Evolutionary conservation across 768 basidiomycete species (phyloP), one percentile per base, ranked within the genome.

Genomic region (Mycena belliarum): DNA sequence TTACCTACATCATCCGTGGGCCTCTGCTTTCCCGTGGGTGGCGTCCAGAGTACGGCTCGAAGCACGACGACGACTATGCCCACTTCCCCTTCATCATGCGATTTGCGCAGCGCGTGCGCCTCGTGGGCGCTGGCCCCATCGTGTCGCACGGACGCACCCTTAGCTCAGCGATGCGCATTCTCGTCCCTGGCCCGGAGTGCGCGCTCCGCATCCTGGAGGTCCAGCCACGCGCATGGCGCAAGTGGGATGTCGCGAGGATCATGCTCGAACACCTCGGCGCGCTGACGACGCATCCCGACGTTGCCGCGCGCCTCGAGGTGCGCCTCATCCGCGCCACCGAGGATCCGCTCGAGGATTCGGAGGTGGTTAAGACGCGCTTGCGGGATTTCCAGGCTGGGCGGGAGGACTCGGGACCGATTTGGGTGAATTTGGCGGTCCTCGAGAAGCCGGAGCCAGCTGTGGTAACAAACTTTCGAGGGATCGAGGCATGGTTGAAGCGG

Each of bases 251-350:
- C 25, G 4, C 1, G 4, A 0, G n/a, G n/a, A 16, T 49, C 18
- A 35, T 60, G 52, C 33, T 54, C 11, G 1, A 3, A 2, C 8
- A 45, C 20, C 21, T 60, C 15, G 47, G 47, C 4, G 15, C 16
- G 16, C 26, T 60, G 10, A 60, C 58, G 1, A 60, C 58, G 48
- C 58, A 60, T 25, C 58, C 52, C 23, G 58, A 60, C 23, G 58
- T 60, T 14, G 52, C 58, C 4, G 42, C 23, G 37, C 52, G 48
- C 4, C 58, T 60, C 26, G 16, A 60, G 11, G 10, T 60, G 20
- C 58, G 52, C 6, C 52, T 60, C 41, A 54, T 60, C 11, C 52
- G 52, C 11, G 58, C 54, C 9, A 12, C 48, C 9, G 35, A 29
- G 2, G 52, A 60, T 18, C 42, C 42, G 4, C 10, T 60, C 9